phyloP scores from a whole-genome alignment of 345 rosid genomes.

The Hibiscus trionum region DNA sequence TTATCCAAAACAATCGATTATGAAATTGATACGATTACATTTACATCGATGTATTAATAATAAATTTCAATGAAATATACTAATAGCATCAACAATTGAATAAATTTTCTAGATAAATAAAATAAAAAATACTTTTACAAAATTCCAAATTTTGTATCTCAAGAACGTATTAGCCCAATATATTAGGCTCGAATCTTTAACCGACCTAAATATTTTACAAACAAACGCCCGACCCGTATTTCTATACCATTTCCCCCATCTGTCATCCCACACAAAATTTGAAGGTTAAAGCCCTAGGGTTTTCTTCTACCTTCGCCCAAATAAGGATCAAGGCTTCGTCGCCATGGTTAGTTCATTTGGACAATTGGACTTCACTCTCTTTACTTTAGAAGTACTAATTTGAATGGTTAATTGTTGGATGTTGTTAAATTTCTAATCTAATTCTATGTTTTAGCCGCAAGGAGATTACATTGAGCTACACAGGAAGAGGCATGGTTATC shows the following conservation, averaged over 20 bases:
- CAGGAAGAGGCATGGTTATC: slow-evolving; percentile 78
- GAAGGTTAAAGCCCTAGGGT: slow-evolving; percentile 3
- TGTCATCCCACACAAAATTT: not conserved
- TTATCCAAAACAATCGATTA: too few relatives aligned
- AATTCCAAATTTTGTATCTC: too few relatives aligned
- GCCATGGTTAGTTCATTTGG: not conserved
- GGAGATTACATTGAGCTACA: slow-evolving; percentile 82
- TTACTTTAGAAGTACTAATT: not conserved
- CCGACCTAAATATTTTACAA: not conserved
- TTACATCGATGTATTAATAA: too few relatives aligned
- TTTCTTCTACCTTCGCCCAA: not conserved
- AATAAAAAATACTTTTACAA: too few relatives aligned
- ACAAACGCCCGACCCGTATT: not conserved
- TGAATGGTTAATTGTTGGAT: not conserved
- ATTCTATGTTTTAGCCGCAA: slow-evolving; percentile 49
- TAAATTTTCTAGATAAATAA: too few relatives aligned
- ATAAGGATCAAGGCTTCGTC: not conserved
- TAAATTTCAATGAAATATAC: too few relatives aligned
- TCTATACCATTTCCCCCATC: not conserved
- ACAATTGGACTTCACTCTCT: not conserved
- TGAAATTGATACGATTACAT: too few relatives aligned
- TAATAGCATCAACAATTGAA: too few relatives aligned
- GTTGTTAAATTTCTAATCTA: not conserved
- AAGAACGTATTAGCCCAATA: too few relatives aligned
- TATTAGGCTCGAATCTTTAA: not conserved